Evolutionary conservation across 2,329 filamentous ascomycete species (phyloP), one percentile per base, ranked within the genome.

Genomic region (Hypocreales sp.): DNA sequence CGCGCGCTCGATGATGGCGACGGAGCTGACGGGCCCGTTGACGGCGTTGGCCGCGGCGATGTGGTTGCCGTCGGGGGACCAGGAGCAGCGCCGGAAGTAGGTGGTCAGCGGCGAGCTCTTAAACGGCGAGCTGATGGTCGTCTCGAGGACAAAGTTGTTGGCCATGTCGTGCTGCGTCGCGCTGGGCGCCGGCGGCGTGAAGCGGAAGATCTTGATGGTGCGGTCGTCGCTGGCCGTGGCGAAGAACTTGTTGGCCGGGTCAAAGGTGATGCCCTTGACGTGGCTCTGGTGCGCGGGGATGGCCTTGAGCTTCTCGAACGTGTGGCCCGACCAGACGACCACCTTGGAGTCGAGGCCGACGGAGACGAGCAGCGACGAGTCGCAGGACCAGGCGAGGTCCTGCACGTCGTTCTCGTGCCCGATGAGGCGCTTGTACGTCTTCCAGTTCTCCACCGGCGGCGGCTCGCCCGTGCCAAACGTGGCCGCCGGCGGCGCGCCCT

Each of bases 401-500:
- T 98, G 90, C 5, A 98, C 86, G 56, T 98, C 90, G 47, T 95
- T 98, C 45, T 98, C 90, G 50, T 98, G 92, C 11, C 90, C 92
- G 32, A 94, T 90, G 28, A 98, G 61, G 36, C 90, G 77, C 47
- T 83, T 81, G 44, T 86, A 79, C 14, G 92, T 92, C 54, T 92
- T 86, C 90, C 90, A 98, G 44, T 94, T 95, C 62, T 98, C 90
- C 25, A 92, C 79, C 0, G 87, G 84, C 3, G 87, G 83, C 17
- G 83, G 73, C 48, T 95, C 90, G 50, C 86, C 90, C 27, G 79
- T 72, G 72, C 83, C 84, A 51, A 92, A 92, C 8, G 80, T 78
- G 8, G 79, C 70, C 28, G 78, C 67, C 43, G 86, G 80, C 43
- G 86, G 80, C 15, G 81, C 73, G 45, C 76, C 81, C 31, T 79